These are phyloP conservation scores for Ulota crispa DNA, from an alignment of 225 moss, liverwort and hornwort genomes.

Conservation along the genomic window DNA sequence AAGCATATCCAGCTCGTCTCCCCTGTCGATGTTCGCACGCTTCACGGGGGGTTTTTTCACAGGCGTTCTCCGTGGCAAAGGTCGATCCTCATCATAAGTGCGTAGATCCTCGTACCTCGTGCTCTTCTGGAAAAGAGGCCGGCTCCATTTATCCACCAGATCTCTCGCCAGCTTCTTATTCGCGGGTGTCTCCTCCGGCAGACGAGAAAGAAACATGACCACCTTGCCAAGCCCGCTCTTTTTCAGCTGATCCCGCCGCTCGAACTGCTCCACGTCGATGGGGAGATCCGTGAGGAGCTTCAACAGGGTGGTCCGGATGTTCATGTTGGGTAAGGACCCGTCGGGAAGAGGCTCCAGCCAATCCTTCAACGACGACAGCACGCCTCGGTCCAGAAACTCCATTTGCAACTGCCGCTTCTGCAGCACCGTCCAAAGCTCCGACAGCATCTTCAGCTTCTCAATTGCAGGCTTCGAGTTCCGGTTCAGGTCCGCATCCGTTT, in stretches of 20 bases:
- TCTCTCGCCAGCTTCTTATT: constrained; percentile 91
- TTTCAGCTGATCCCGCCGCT: constrained; percentile 91
- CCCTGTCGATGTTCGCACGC: constrained; percentile 48
- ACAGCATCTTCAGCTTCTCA: constrained; percentile 90
- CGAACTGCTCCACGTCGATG: constrained; percentile 85
- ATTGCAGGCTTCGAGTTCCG: constrained; percentile 82
- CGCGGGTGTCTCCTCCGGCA: constrained; percentile 75
- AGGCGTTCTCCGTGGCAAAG: constrained; percentile 63
- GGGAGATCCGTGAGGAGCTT: constrained; percentile 95
- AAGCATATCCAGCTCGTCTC: constrained; percentile 79
- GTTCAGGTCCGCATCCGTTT: constrained; percentile 84
- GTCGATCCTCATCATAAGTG: constrained; percentile 78
- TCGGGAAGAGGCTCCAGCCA: constrained; percentile 98
- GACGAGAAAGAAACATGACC: constrained; percentile 91
- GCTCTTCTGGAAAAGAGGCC: constrained; percentile 93
- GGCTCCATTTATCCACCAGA: constrained; percentile 96
- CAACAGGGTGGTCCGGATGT: constrained; percentile 78
- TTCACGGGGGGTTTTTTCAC: constrained; percentile 58
- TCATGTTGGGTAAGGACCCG: constrained; percentile 95
- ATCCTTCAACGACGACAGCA: constrained; percentile 83
- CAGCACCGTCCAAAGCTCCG: constrained; percentile 78
- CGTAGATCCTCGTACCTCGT: constrained; percentile 93
- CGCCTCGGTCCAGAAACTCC: constrained; percentile 95
- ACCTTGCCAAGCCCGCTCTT: constrained; percentile 98
- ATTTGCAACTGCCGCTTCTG: constrained; percentile 98